These are phyloP conservation scores for Albatrellus sp. DNA, from an alignment of 1,284 basidiomycete species.

Conservation along the genomic window DNA sequence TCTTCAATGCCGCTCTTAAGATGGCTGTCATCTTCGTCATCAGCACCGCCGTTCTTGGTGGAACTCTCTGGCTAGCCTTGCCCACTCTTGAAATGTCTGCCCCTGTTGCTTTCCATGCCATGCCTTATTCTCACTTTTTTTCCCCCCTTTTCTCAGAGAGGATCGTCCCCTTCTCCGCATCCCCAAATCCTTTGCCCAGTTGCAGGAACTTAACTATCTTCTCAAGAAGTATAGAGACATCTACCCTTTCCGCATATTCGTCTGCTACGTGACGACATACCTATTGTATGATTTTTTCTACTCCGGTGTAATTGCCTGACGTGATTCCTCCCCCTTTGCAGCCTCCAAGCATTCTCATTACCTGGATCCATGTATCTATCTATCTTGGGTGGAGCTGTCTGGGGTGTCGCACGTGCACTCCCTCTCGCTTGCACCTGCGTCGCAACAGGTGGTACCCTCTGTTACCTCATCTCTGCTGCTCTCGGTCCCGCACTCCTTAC, in stretches of 20 bases:
- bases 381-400: constrained; percentile 92
- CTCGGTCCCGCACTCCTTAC: constrained; percentile 83
- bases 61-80: constrained; percentile 67
- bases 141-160: constrained; percentile 28
- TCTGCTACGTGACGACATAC: constrained; percentile 81
- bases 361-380: constrained; percentile 98
- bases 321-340: constrained; percentile 20
- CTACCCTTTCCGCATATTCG: constrained; percentile 68
- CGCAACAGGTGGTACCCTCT: constrained; percentile 82
- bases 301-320: constrained; percentile 4
- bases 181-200: constrained; percentile 73
- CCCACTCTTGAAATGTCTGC: constrained; percentile 69
- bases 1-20: constrained; percentile 72
- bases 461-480: constrained; percentile 85
- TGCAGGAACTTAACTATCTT: constrained; percentile 70
- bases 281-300: constrained; percentile 59
- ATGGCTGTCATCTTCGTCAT: constrained; percentile 68
- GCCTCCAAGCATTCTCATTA: constrained; percentile 91
- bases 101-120: not conserved
- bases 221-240: constrained; percentile 84
- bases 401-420: constrained; percentile 84
- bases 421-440: constrained; percentile 90
- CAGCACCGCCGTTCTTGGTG: constrained; percentile 59
- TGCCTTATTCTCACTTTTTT: constrained; percentile 3
- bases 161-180: constrained; percentile 68